Conservation (phyloP, 306 rosid species). For the Quercus robur region DNA sequence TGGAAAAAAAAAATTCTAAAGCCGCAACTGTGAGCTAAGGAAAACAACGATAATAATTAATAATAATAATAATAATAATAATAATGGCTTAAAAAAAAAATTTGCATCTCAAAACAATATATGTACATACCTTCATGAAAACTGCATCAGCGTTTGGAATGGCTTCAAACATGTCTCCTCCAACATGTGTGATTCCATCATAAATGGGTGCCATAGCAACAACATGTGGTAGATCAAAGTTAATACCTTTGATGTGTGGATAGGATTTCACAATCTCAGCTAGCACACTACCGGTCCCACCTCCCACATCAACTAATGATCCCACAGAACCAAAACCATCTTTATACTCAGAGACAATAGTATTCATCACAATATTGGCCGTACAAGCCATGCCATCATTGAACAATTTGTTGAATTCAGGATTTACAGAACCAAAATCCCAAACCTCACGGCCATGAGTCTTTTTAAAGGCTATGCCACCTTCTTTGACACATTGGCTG, state of each 20-base stretch:
- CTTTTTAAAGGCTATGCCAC: slow-evolving; percentile 21
- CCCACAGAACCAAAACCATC: slow-evolving; percentile 18
- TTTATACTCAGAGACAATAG: slow-evolving; percentile 2
- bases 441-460: slow-evolving; percentile 33
- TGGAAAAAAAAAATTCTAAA: too few relatives aligned
- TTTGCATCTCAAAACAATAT: neutral
- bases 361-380: slow-evolving; percentile 5
- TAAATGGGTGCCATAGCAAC: slow-evolving; percentile 19
- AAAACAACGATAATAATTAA: too few relatives aligned
- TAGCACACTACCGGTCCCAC: slow-evolving; percentile 30
- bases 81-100: too few relatives aligned
- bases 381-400: slow-evolving; percentile 38
- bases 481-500: slow-evolving; percentile 18
- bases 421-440: slow-evolving; percentile 22
- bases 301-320: slow-evolving; percentile 38
- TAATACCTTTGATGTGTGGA: slow-evolving; percentile 36
- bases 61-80: too few relatives aligned
- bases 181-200: slow-evolving; percentile 32
- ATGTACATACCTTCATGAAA: slow-evolving; percentile 29
- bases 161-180: slow-evolving; percentile 37
- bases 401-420: slow-evolving; percentile 25
- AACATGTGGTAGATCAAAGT: slow-evolving; percentile 41
- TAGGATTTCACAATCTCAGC: slow-evolving; percentile 27
- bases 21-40: too few relatives aligned
- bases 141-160: slow-evolving; percentile 42